Evolutionary conservation across 2,329 filamentous ascomycete species (phyloP), one percentile per base, ranked within the genome.

Genomic region (Cordyceps militaris): DNA sequence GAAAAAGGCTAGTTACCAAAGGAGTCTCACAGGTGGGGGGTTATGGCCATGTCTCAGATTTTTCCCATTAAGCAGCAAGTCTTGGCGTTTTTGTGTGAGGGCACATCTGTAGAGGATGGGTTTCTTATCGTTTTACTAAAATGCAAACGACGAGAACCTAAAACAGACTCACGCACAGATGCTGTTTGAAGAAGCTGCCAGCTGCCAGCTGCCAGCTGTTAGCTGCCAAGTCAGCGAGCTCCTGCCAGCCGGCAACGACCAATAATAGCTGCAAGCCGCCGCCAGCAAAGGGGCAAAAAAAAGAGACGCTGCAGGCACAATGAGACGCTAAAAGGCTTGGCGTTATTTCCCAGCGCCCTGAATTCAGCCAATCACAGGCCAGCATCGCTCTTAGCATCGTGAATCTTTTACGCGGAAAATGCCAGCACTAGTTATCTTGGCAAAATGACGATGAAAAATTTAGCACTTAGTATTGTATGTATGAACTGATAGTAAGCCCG

Each of bases 301-400:
- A 46, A 42, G 30, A 24, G 7, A 28, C 10, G 21, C 13, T 11
- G 7, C 8, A 47, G 42, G 43, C 44, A 48, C 53, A 32, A 56
- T 49, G 44, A 28, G 44, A 48, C 53, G 53, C 53, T 48, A 56
- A 56, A 56, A 42, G 34, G 10, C 53, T 56, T 56, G 53, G 53
- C 53, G 53, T 56, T 56, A 56, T 56, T 56, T 56, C 53, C 53
- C 53, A 14, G n/a, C 4, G 53, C 28, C 43, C 44, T 32, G 26
- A 6, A 10, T 2, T 13, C 24, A 13, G 7, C 52, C 52, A 55
- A 55, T 28, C 43, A 55, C 21, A 21, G 7, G 38, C 32, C 30
- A n/a, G 42, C 42, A 55, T 55, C 52, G 40, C 28, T 3, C 23
- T 30, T 5, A 21, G 19, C 52, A 55, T 55, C 52, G 52, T 47